phyloP scores from a whole-genome alignment of 306 rosid genomes.

The Prunus kanzakura region DNA sequence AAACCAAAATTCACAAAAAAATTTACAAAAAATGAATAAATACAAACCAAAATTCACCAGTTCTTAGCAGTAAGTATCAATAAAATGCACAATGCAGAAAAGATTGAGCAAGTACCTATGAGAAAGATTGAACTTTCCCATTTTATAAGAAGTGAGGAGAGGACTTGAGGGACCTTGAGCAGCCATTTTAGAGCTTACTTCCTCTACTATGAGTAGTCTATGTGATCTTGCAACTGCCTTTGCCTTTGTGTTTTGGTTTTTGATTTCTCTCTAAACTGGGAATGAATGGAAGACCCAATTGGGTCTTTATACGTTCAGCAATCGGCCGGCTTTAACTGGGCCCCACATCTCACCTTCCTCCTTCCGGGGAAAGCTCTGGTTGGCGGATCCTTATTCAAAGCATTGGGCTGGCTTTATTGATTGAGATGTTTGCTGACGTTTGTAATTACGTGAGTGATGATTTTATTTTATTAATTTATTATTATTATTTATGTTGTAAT shows the following conservation, averaged over 20 bases:
- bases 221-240: not conserved
- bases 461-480: no score
- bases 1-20: not conserved
- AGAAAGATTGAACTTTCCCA: slow-evolving; percentile 50
- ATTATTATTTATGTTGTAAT: no score
- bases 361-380: no score
- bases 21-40: not conserved
- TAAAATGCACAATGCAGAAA: not conserved
- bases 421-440: not conserved
- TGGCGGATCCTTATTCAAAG: not conserved
- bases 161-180: slow-evolving; percentile 21
- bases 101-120: slow-evolving; percentile 36
- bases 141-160: slow-evolving; percentile 43
- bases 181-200: not conserved
- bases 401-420: not conserved
- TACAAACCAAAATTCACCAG: not conserved
- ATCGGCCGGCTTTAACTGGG: not conserved
- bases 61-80: no score
- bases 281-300: not conserved
- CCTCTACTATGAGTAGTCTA: not conserved
- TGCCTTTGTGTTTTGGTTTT: no score
- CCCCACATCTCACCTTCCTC: no score
- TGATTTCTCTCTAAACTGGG: not conserved
- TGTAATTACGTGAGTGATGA: not conserved
- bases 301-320: slow-evolving; percentile 8